phyloP scores from a whole-genome alignment of 495 filamentous ascomycete genomes.

The Terfezia claveryi region DNA sequence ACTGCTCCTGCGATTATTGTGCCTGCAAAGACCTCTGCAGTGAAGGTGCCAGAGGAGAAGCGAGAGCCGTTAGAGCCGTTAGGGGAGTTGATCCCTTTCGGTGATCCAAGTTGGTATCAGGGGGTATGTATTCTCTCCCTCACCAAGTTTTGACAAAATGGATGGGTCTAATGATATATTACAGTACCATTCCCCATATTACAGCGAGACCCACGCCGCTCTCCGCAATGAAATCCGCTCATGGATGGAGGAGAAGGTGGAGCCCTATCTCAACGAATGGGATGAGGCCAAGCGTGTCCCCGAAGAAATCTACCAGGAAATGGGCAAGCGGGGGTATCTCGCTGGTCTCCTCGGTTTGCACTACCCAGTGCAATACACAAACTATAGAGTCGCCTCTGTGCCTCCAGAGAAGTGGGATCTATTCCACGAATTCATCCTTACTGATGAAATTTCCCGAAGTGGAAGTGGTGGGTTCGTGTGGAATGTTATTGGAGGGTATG shows the following conservation, averaged over 20 bases:
- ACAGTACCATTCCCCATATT: constrained; percentile 88
- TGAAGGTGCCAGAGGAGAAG: constrained; percentile 12
- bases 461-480: constrained; percentile 92
- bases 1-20: constrained; percentile 23
- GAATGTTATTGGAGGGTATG: constrained; percentile 88
- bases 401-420: constrained; percentile 82
- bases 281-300: constrained; percentile 85
- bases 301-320: constrained; percentile 73
- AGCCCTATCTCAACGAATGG: constrained; percentile 88
- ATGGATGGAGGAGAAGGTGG: constrained; percentile 79
- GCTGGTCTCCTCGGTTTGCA: constrained; percentile 65
- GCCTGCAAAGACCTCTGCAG: constrained; percentile 9
- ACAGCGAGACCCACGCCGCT: constrained; percentile 75
- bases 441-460: constrained; percentile 73
- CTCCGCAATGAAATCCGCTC: constrained; percentile 72
- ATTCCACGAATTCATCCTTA: constrained; percentile 89
- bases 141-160: not conserved
- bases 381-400: constrained; percentile 51
- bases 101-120: constrained; percentile 91
- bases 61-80: constrained; percentile 61
- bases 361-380: constrained; percentile 52
- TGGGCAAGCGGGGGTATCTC: constrained; percentile 80
- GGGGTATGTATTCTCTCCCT: constrained; percentile 36
- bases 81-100: constrained; percentile 73
- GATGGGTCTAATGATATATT: not conserved